Evolutionary conservation across 2,329 filamentous ascomycete species (phyloP), one percentile per base, ranked within the genome.

Genomic region (Fusarium stilboides): DNA sequence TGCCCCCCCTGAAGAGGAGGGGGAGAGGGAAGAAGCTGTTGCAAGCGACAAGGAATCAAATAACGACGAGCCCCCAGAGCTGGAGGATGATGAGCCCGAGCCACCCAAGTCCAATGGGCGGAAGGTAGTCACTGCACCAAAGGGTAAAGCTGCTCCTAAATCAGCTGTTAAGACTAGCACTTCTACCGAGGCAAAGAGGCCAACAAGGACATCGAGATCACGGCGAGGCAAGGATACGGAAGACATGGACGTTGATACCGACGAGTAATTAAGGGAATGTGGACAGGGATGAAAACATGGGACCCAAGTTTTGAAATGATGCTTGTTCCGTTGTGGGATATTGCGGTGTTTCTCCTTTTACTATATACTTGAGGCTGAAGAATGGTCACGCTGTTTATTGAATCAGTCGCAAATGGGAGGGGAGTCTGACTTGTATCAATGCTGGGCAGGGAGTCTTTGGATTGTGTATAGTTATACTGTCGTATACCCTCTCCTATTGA

Each of bases 181-280:
- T 14, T 40, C 69, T n/a, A 57, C 74, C 2, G 66, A 68, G 47
- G 33, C 57, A 5, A 71, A 65, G 33, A 72, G 73, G 51, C 46
- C 68, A 57, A 65, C 68, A 26, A 75, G 73, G 62, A 56, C 73
- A 36, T 69, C 73, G 19, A 74, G 77, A 50, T 53, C 70, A 12
- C 74, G 77, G n/a, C 70, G 73, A 31, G 69, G 73, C 33, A 78
- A 73, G 65, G 73, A 74, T 20, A 58, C 69, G 19, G 73, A 73
- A 14, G 77, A 77, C 19, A 80, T 81, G 79, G 79, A 80, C 10
- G 62, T 79, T 36, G 79, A 81, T 55, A 74, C 76, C 33, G 76
- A 77, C 43, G 71, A 77, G 40, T 76, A 76, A 43, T 50, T 47
- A 39, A 50, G 33, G 17, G 45, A 33, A 50, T 26, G n/a, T 13